Conservation (phyloP, 352 stramenopile genomes). For the Phytopythium oedochilum region DNA sequence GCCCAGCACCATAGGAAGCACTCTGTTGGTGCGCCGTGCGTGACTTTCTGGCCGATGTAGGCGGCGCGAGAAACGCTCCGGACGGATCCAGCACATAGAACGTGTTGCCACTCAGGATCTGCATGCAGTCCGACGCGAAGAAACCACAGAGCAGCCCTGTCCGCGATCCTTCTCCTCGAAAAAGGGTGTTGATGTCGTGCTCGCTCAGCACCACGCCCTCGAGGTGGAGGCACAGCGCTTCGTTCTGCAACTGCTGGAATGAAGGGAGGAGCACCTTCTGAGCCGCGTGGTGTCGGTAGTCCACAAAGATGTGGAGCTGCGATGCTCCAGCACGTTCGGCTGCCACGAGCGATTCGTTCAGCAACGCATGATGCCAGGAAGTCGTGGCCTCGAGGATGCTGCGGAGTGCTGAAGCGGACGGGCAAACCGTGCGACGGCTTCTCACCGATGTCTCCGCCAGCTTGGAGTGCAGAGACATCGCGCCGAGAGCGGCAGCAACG, state of each 20-base stretch:
- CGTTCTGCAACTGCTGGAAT: slow-evolving; percentile 61
- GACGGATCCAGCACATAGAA: slow-evolving; percentile 79
- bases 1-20: slow-evolving; percentile 14
- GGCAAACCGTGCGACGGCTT: slow-evolving; percentile 43
- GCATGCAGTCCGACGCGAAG: slow-evolving; percentile 65
- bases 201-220: slow-evolving; percentile 48
- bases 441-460: slow-evolving; percentile 55
- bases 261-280: slow-evolving; percentile 71
- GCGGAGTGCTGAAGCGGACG: slow-evolving; percentile 28
- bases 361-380: slow-evolving; percentile 40
- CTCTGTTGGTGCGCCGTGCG: slow-evolving; percentile 3
- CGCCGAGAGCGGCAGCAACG: slow-evolving; percentile 46
- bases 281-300: slow-evolving; percentile 53
- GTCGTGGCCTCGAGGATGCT: slow-evolving; percentile 28
- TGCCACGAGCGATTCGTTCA: slow-evolving; percentile 55
- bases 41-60: slow-evolving; percentile 3
- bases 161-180: slow-evolving; percentile 42
- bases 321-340: slow-evolving; percentile 45
- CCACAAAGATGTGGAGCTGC: slow-evolving; percentile 66
- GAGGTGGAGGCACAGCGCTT: slow-evolving; percentile 69
- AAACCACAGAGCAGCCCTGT: slow-evolving; percentile 56
- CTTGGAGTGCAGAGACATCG: slow-evolving; percentile 56
- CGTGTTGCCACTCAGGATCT: slow-evolving; percentile 67
- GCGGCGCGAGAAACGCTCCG: slow-evolving; percentile 29
- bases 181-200: slow-evolving; percentile 48